Conservation (phyloP, 2,329 filamentous ascomycete species). For the Sporothrix phasma region DNA sequence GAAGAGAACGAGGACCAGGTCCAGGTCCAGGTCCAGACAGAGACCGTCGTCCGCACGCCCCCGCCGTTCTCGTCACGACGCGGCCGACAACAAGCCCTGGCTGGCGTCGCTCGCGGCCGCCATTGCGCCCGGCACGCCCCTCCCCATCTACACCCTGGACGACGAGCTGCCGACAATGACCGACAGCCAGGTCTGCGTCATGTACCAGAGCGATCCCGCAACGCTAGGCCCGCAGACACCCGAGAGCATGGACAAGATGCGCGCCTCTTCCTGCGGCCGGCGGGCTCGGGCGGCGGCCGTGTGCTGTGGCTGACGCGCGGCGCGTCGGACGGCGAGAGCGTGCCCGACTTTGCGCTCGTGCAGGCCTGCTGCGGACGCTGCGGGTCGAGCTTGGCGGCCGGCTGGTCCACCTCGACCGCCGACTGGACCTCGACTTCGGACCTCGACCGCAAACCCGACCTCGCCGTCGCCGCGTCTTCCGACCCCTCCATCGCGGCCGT, state of each 20-base stretch:
- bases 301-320: constrained; percentile 29
- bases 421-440: constrained; percentile 19
- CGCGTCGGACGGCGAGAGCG: constrained; percentile 16
- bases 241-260: constrained; percentile 22
- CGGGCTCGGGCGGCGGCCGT: constrained; percentile 14
- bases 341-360: constrained; percentile 25
- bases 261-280: constrained; percentile 21
- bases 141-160: constrained; percentile 7
- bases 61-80: constrained; percentile 15
- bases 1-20: not conserved
- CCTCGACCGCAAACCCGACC: no score
- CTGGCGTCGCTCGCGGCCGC: not conserved
- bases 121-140: not conserved
- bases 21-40: no score
- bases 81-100: constrained; percentile 12
- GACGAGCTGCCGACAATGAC: constrained; percentile 3
- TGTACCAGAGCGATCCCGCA: constrained; percentile 14
- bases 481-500: not conserved
- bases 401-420: constrained; percentile 21
- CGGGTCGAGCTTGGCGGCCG: constrained; percentile 23
- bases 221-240: constrained; percentile 19
- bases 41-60: not conserved
- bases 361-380: constrained; percentile 26
- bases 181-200: constrained; percentile 11
- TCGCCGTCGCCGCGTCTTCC: constrained; percentile 14